A percentile compares a stretch with the other conserved stretches of the same genome.
Evolutionary conservation across 192 early-diverging fungal genomes (phyloP).

Genomic region (Coemansia sp.): DNA sequence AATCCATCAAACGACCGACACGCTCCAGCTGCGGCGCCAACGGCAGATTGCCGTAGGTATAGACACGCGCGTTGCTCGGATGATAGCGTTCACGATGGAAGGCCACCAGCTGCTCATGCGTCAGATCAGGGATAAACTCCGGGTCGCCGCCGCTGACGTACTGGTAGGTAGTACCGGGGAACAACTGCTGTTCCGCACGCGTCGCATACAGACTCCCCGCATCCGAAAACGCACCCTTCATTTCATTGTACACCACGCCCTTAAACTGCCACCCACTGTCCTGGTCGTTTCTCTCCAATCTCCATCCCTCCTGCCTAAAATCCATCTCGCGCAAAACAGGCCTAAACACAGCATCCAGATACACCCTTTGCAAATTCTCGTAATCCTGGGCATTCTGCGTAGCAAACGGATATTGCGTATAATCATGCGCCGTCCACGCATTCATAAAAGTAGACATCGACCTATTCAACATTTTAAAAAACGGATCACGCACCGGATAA

Average conservation of each 20-base stretch:
- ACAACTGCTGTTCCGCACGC: conserved; percentile 79
- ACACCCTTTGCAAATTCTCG: conserved; percentile 83
- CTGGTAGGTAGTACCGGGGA: conserved; percentile 78
- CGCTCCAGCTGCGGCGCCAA: conserved; percentile 71
- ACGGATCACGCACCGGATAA: conserved; percentile 96
- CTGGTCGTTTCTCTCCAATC: conserved; percentile 78
- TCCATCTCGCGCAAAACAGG: conserved; percentile 79
- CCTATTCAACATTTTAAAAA: conserved; percentile 97
- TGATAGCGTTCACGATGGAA: conserved; percentile 90
- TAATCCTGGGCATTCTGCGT: conserved; percentile 89
- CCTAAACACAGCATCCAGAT: conserved; percentile 87
- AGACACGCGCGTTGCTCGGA: conserved; percentile 89
- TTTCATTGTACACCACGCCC: conserved; percentile 97
- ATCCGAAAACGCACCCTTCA: conserved; percentile 92
- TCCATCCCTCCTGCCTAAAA: conserved; percentile 94
- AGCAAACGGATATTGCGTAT: conserved; percentile 92
- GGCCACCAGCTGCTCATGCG: conserved; percentile 73
- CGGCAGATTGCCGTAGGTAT: conserved; percentile 85
- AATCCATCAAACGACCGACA: conserved; percentile 64
- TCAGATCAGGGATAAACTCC: conserved; percentile 79
- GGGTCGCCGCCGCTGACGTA: conserved; percentile 91
- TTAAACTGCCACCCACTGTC: conserved; percentile 65
- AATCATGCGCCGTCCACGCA: conserved; percentile 86
- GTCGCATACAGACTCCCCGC: conserved; percentile 74
- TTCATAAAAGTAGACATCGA: conserved; percentile 98